A percentile compares a stretch with the other conserved stretches of the same genome.
Evolutionary conservation across 2,329 filamentous ascomycete species (phyloP).

Genomic region (Colletotrichum sp.): DNA sequence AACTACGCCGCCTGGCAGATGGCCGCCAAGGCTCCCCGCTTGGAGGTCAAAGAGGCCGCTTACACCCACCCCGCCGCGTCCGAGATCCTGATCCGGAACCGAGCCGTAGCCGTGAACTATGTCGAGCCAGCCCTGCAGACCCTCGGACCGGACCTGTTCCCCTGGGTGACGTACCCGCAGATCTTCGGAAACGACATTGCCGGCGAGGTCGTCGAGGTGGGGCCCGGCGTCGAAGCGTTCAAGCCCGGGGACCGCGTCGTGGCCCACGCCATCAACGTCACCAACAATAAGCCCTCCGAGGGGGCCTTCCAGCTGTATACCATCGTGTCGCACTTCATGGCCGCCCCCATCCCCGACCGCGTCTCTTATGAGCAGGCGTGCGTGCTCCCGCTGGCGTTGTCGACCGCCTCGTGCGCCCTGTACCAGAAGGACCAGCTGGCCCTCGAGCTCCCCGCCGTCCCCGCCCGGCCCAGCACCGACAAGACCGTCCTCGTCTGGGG

Average conservation of each 20-base stretch:
- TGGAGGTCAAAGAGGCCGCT: not conserved
- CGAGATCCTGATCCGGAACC: slow-evolving; percentile 25
- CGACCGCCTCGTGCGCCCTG: slow-evolving; percentile 4
- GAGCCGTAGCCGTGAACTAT: slow-evolving; percentile 30
- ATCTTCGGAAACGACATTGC: slow-evolving; percentile 24
- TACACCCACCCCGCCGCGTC: slow-evolving; percentile 13
- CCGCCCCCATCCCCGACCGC: too few relatives aligned
- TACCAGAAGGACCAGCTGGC: slow-evolving; percentile 25
- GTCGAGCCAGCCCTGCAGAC: slow-evolving; percentile 29
- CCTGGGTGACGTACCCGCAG: slow-evolving; percentile 15
- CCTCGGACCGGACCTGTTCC: slow-evolving; percentile 26
- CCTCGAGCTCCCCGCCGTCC: slow-evolving; percentile 27
- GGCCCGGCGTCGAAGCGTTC: slow-evolving; percentile 24
- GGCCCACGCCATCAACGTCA: not conserved
- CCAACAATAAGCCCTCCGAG: not conserved
- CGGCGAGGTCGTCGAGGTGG: slow-evolving; percentile 26
- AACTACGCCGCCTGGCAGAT: slow-evolving; percentile 7
- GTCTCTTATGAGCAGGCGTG: too few relatives aligned
- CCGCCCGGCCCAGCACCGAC: slow-evolving; percentile 22
- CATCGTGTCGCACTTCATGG: slow-evolving; percentile 26
- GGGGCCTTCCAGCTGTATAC: not conserved
- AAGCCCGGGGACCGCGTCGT: slow-evolving; percentile 27
- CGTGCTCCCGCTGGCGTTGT: too few relatives aligned
- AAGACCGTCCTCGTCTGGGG: slow-evolving; percentile 45
- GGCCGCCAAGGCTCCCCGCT: not conserved